Conservation (phyloP, 345 rosid genomes). For the Litchi chinensis region DNA sequence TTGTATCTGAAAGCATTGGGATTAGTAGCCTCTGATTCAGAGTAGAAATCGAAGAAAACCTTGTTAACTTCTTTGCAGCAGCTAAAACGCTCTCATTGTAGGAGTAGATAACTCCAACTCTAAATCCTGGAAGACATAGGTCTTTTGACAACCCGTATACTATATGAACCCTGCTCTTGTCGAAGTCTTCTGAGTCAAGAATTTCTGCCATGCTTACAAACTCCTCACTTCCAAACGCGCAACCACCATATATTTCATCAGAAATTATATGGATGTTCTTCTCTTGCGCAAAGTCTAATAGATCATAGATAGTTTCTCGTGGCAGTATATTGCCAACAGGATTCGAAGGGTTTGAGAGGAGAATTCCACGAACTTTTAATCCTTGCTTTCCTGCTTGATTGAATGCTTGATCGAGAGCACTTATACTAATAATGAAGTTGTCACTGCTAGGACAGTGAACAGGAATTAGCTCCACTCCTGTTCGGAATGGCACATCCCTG, state of each 20-base stretch:
- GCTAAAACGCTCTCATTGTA: slow-evolving; percentile 63
- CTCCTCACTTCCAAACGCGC: slow-evolving; percentile 62
- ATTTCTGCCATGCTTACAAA: slow-evolving; percentile 90
- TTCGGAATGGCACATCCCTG: slow-evolving; percentile 73
- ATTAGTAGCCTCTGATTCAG: slow-evolving; percentile 74
- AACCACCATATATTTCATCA: slow-evolving; percentile 89
- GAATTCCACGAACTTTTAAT: slow-evolving; percentile 66
- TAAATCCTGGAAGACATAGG: slow-evolving; percentile 82
- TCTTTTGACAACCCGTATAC: slow-evolving; percentile 89
- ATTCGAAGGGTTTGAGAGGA: slow-evolving; percentile 83
- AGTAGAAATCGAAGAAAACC: slow-evolving; percentile 77
- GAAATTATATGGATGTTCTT: slow-evolving; percentile 84
- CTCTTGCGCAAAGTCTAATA: slow-evolving; percentile 72
- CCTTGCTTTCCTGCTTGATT: slow-evolving; percentile 86
- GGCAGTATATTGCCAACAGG: slow-evolving; percentile 84
- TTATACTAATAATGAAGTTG: slow-evolving; percentile 59
- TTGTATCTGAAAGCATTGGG: slow-evolving; percentile 72
- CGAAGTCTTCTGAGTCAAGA: slow-evolving; percentile 56
- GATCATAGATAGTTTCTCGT: slow-evolving; percentile 53
- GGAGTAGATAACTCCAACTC: slow-evolving; percentile 81
- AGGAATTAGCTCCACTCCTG: slow-evolving; percentile 87
- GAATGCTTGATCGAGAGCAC: slow-evolving; percentile 79
- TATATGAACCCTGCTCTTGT: slow-evolving; percentile 81
- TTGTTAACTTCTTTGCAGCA: slow-evolving; percentile 66
- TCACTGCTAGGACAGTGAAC: slow-evolving; percentile 88